Evolutionary conservation across 2,329 filamentous ascomycete genomes (phyloP), one percentile per base, ranked within the genome.

Genomic region (Arthroderma sp.): DNA sequence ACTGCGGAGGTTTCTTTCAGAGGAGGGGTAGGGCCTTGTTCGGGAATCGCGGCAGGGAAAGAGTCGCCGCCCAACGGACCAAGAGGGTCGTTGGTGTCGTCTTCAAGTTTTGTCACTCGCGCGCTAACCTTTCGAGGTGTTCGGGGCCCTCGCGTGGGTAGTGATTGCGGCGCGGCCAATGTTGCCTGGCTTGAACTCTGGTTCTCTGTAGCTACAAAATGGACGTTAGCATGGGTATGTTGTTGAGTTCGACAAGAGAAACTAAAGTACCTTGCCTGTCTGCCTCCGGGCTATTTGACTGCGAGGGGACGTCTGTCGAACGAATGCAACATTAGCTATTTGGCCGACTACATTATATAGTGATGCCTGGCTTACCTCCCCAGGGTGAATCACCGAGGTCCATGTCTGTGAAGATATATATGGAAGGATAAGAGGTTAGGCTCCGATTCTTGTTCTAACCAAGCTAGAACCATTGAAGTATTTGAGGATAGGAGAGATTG

Each of bases 31-130:
- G 74, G 74, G 33, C 74, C 73, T 52, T 74, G 69, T 44, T 78
- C 75, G 46, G 59, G 53, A 28, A 63, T 58, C 44, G 67, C 62
- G 34, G 54, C 51, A 38, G 63, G 57, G 37, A 59, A 54, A 7
- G 61, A 56, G 28, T 56, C 64, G 48, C 73, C 72, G 31, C 75
- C 74, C 10, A 79, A 61, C 40, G 77, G 77, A 38, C 78, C 78
- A 38, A 82, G 65, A 29, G 78, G 78, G 44, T 78, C 78, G 47
- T 77, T 65, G 38, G 75, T 70, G 56, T 77, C 72, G 53, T 80
- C 77, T 62, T 81, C 76, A 49, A 81, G 66, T 45, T 73, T 74
- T 37, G 76, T 80, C 30, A 76, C 70, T 56, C 80, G 75, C 32
- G 71, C 71, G 56, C 68, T 75, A 56, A 78, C 70, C 58, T 76